Evolutionary conservation across 2,329 filamentous ascomycete genomes (phyloP), one percentile per base, ranked within the genome.

Genomic region (Ophiostoma sp.): DNA sequence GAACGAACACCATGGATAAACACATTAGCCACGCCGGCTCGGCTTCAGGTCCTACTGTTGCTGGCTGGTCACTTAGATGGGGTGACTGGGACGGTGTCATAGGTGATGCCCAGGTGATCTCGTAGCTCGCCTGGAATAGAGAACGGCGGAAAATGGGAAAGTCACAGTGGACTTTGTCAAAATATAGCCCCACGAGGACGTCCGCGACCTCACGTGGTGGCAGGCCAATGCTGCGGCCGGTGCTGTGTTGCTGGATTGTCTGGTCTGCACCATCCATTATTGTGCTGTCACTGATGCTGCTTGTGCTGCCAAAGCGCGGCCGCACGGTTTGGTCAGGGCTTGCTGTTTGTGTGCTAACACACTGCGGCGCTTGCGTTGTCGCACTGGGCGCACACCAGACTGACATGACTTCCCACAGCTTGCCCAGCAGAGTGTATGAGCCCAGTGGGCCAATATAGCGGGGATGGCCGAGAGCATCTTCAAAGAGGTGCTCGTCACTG

Each of bases 1-100:
- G 71, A 54, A 73, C 73, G 41, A 74, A 72, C 2, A 74, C 73
- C 73, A 74, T 74, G 64, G 69, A 71, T 48, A 74, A 54, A 15
- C 72, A 72, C 73, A 74, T 73, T 10, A 73, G 67, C 72, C 72
- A 73, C 1, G 73, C 73, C n/a, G 73, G 72, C 20, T 74, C 72
- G 27, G 67, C 65, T 7, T 69, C 69, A 11, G 69, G 65, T 10
- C 60, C 33, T 27, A 69, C 66, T 13, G 33, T 66, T 65, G 68
- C 27, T 2, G 54, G 52, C 5, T 41, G 35, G 17, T 36, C 44
- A 7, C 15, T 35, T 17, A 60, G 54, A n/a, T 36, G 67, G 8
- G 52, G 54, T 6, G 52, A 41, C 66, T 67, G 44, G 20, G 27
- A 68, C 15, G 67, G 15, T 15, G 65, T 44, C 6, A 39, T 5